These are phyloP conservation scores for Scalesia atractyloides DNA, from an alignment of 129 eudicot genomes.

Conservation along the genomic window DNA sequence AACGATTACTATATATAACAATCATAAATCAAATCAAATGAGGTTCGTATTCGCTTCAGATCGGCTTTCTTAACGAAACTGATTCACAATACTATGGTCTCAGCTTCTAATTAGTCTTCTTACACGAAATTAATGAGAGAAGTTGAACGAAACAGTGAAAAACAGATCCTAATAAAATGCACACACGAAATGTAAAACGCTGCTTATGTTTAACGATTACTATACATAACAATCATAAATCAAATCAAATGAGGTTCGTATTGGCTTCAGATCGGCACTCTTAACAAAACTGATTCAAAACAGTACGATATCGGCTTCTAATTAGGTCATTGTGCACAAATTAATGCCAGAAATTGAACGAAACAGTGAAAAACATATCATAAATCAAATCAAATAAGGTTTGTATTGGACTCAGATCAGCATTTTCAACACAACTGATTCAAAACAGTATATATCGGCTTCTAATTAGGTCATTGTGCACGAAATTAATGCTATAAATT, in stretches of 20 bases:
- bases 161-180: background rate
- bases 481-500: background rate
- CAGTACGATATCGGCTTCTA: background rate
- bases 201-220: background rate
- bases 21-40: background rate
- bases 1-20: constrained; percentile 2
- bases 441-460: background rate
- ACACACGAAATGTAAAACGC: too few species aligned
- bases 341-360: background rate
- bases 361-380: background rate
- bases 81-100: background rate
- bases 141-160: background rate
- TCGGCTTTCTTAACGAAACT: constrained; percentile 10
- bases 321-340: background rate
- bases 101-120: background rate
- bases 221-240: background rate
- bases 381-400: background rate
- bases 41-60: constrained; percentile 10
- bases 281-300: background rate
- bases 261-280: constrained; percentile 19
- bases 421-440: background rate
- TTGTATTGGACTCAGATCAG: constrained; percentile 19
- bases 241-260: constrained; percentile 3
- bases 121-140: background rate
- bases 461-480: background rate